Conservation (phyloP, 78 protist genomes). For the Protostelium mycophagum region DNA sequence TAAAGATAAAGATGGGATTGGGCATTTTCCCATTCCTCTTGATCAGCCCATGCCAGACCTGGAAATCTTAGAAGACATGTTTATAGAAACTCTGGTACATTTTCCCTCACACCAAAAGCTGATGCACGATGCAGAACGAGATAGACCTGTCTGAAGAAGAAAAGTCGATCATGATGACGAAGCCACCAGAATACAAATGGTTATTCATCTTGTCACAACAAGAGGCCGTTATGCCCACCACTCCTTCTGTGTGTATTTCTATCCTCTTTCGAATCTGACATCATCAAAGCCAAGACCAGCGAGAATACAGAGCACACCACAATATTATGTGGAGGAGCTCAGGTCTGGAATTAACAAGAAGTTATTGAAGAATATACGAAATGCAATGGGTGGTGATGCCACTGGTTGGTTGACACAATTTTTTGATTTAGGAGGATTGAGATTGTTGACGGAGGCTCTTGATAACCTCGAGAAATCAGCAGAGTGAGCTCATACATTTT, state of each 20-base stretch:
- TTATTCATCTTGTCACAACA: background rate
- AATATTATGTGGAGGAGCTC: background rate
- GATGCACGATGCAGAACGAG: background rate
- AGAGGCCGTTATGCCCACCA: background rate
- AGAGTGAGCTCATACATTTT: background rate
- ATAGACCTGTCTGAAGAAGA: background rate
- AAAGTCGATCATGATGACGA: background rate
- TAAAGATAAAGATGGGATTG: too few relatives aligned
- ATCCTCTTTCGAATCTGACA: background rate
- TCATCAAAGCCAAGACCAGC: background rate
- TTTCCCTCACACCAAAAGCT: background rate
- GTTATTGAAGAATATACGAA: background rate
- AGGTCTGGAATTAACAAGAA: background rate
- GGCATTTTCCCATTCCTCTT: too few relatives aligned
- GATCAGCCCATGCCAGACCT: background rate
- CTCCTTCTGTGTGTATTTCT: background rate
- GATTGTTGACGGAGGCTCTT: background rate
- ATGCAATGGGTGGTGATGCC: slow-evolving; percentile 1
- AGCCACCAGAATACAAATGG: background rate
- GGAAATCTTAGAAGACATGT: background rate
- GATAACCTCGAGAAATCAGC: background rate
- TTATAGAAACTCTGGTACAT: background rate
- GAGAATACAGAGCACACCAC: background rate
- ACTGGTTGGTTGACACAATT: background rate
- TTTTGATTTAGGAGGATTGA: background rate